Base-by-base conservation (phyloP, 352 stramenopile species). In the Paralagenidium karlingii region DNA sequence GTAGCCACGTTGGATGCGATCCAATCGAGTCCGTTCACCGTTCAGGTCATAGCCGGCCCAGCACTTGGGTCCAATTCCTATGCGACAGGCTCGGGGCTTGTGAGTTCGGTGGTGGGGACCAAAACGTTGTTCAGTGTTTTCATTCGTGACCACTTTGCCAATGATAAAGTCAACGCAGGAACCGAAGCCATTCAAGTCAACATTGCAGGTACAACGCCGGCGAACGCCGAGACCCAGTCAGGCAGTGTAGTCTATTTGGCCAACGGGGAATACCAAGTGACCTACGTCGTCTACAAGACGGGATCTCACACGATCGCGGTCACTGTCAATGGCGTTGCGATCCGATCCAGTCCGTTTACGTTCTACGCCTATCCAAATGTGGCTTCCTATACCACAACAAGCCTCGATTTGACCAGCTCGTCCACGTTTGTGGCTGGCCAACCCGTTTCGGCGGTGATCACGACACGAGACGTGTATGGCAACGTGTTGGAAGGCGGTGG, bases 101-200 rank as follows among this genome's bases (percentile, higher is more conserved):
- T 70, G n/a, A 65, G 63, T 1, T 59, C 64, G 5, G 54, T 83
- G 26, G 74, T 68, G 19, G 74, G 74, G 4, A 43, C 58, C 10
- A 41, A 40, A 11, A 60, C 57, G 9, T 67, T 45, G 25, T 82
- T 82, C 31, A 75, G 53, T 3, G 42, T 85, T 2, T 49, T 47
- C 10, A 63, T 88, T 12, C 58, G 58, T 27, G 74, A 84, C 43
- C 34, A 58, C 1, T 82, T 75, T 28, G 58, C 53, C 25, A 84
- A 84, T 42, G 38, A 58, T 24, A 85, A 88, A 41, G 13, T 51
- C 16, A 81, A 82, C n/a, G 58, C 69, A 13, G 69, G 60, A 0
- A 41, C 50, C 3, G 74, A 85, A 46, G 50, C 20, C 7, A 44
- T 85, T 13, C 45, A 9, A 6, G 51, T 63, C 8, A 39, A 40